Conservation (phyloP, 1,139 yeast genomes). For the Wickerhamomyces sp. region DNA sequence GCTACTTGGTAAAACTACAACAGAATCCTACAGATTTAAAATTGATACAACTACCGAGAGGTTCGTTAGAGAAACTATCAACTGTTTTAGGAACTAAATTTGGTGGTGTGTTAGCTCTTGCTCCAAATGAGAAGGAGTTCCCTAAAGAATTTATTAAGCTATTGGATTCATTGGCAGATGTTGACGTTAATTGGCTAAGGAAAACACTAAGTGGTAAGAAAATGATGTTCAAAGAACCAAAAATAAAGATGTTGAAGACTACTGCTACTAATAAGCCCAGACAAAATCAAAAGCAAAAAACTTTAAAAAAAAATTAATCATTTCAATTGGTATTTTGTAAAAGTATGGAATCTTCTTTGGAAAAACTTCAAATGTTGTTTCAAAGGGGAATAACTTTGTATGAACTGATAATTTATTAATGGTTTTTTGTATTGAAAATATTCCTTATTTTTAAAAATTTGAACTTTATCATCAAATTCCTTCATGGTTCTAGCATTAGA, state of each 20-base stretch:
- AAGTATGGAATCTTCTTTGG: neutral
- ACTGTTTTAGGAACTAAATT: slow-evolving; percentile 11
- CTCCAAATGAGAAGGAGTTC: slow-evolving; percentile 16
- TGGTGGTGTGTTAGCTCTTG: slow-evolving; percentile 19
- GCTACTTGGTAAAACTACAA: slow-evolving; percentile 39
- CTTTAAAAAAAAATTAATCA: neutral
- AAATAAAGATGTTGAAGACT: slow-evolving; percentile 35
- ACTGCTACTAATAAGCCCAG: slow-evolving; percentile 31
- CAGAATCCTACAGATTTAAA: slow-evolving; percentile 33
- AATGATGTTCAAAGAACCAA: slow-evolving; percentile 30
- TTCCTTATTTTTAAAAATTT: neutral
- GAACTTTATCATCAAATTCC: neutral
- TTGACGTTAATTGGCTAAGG: slow-evolving; percentile 44
- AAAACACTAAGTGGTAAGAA: slow-evolving; percentile 26
- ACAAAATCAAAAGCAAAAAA: slow-evolving; percentile 23
- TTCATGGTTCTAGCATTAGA: neutral
- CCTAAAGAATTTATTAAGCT: slow-evolving; percentile 32
- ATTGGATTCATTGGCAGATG: slow-evolving; percentile 32
- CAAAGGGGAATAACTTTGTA: neutral
- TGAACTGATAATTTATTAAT: neutral
- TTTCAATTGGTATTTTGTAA: neutral
- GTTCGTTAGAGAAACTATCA: slow-evolving; percentile 34
- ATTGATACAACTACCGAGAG: slow-evolving; percentile 50
- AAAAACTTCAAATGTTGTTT: neutral
- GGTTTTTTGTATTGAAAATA: neutral